phyloP scores from a whole-genome alignment of 352 stramenopile species.

The Plasmopara halstedii region DNA sequence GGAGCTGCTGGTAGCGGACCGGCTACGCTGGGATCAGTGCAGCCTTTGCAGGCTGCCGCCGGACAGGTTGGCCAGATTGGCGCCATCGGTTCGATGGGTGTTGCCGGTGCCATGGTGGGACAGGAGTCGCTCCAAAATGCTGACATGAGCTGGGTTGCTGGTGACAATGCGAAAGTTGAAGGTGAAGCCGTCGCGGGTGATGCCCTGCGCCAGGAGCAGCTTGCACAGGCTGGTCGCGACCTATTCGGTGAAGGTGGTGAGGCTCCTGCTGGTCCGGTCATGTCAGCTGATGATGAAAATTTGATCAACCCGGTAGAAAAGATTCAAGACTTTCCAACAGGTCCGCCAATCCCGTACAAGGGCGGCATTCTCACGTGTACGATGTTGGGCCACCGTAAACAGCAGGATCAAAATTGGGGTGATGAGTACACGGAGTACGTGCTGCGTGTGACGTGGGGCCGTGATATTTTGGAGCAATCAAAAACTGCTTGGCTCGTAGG shows the following conservation, averaged over 20 bases:
- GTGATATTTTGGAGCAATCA: constrained; percentile 83
- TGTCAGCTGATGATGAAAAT: constrained; percentile 84
- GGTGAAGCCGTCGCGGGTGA: constrained; percentile 71
- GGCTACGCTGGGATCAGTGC: constrained; percentile 61
- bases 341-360: constrained; percentile 86
- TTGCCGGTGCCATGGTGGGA: constrained; percentile 61
- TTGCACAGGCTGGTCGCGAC: constrained; percentile 77
- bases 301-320: constrained; percentile 78
- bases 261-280: constrained; percentile 63
- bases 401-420: constrained; percentile 86
- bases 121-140: constrained; percentile 79
- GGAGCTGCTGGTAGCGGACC: constrained; percentile 43
- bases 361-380: constrained; percentile 84
- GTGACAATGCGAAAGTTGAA: constrained; percentile 74
- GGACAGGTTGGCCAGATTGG: constrained; percentile 72
- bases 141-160: constrained; percentile 80
- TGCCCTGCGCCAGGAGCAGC: constrained; percentile 64
- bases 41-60: constrained; percentile 49
- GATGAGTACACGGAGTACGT: constrained; percentile 89
- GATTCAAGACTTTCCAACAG: constrained; percentile 86
- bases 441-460: constrained; percentile 79
- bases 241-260: constrained; percentile 81
- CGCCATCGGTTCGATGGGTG: constrained; percentile 65
- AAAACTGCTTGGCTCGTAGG: constrained; percentile 86
- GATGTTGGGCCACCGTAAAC: constrained; percentile 83